Conservation (phyloP, 352 stramenopile genomes). For the Phytophthora pseudosyringae region DNA sequence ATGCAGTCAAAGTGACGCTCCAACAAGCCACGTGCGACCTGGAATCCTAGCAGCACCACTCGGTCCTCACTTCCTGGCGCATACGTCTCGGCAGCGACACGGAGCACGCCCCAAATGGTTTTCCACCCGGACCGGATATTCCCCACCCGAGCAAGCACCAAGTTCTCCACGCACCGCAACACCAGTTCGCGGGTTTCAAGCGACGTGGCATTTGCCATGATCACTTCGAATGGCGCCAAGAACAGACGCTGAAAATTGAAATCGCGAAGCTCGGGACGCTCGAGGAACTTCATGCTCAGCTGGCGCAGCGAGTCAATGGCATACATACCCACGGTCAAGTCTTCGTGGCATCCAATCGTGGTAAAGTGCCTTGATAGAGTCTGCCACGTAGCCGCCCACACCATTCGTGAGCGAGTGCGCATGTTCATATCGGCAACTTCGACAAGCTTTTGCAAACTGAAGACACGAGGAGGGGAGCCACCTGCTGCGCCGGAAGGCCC, state of each 20-base stretch:
- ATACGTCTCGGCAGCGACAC: conserved; percentile 88
- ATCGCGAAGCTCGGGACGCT: conserved; percentile 97
- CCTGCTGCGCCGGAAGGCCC: conserved; percentile 44
- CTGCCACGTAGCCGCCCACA: conserved; percentile 98
- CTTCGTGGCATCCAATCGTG: conserved; percentile 96
- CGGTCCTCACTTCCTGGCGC: conserved; percentile 74
- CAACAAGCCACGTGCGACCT: conserved; percentile 90
- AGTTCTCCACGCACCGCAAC: conserved; percentile 91
- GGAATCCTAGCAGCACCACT: conserved; percentile 84
- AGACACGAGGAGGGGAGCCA: conserved; percentile 92
- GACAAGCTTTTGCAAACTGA: conserved; percentile 98
- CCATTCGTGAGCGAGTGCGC: conserved; percentile 94
- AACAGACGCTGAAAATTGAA: conserved; percentile 99
- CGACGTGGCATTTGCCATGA: conserved; percentile 88
- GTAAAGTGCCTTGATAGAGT: conserved; percentile 98
- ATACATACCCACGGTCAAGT: conserved; percentile 98
- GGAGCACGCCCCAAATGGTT: conserved; percentile 93
- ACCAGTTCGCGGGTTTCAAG: conserved; percentile 92
- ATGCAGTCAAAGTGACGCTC: conserved; percentile 77
- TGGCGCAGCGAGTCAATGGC: conserved; percentile 99
- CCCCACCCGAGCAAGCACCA: conserved; percentile 87
- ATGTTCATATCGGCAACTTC: conserved; percentile 99
- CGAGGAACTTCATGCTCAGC: conserved; percentile 99
- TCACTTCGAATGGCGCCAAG: conserved; percentile 96
- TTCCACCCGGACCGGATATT: conserved; percentile 95